These are phyloP conservation scores for Russula foetens DNA, from an alignment of 768 basidiomycete species.

Conservation along the genomic window DNA sequence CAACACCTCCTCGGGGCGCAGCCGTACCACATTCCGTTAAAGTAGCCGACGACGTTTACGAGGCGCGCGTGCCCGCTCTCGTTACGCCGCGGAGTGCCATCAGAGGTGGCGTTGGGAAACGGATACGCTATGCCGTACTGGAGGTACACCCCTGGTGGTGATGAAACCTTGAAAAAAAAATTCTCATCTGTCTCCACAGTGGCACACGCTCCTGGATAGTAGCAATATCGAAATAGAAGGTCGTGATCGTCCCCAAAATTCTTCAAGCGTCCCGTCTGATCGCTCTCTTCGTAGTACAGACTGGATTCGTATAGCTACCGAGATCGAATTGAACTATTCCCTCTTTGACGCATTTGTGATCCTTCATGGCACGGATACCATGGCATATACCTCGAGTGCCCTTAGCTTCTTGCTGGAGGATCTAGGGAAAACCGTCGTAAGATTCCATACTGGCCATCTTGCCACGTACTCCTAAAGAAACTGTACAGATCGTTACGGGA, in stretches of 20 bases:
- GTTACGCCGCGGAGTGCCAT: constrained; percentile 68
- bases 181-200: constrained; percentile 38
- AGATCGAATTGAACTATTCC: constrained; percentile 87
- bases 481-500: constrained; percentile 70
- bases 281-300: constrained; percentile 35
- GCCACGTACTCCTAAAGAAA: background rate
- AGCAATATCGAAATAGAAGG: constrained; percentile 83
- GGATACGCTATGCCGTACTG: constrained; percentile 78
- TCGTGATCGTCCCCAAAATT: constrained; percentile 23
- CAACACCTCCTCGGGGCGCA: background rate
- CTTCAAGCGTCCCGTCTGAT: constrained; percentile 7
- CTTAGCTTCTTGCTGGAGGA: constrained; percentile 89
- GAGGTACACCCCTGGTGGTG: constrained; percentile 44
- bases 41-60: constrained; percentile 57
- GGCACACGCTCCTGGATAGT: constrained; percentile 82
- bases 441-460: constrained; percentile 12
- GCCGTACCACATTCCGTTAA: constrained; percentile 33
- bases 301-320: constrained; percentile 85
- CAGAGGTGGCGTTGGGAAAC: constrained; percentile 53
- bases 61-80: constrained; percentile 64
- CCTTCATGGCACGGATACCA: constrained; percentile 87
- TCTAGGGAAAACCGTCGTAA: constrained; percentile 83
- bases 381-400: constrained; percentile 85
- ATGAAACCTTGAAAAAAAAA: background rate
- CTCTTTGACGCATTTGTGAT: constrained; percentile 86